Conservation (phyloP, 2,329 filamentous ascomycete species). For the Epicoccum nigrum region DNA sequence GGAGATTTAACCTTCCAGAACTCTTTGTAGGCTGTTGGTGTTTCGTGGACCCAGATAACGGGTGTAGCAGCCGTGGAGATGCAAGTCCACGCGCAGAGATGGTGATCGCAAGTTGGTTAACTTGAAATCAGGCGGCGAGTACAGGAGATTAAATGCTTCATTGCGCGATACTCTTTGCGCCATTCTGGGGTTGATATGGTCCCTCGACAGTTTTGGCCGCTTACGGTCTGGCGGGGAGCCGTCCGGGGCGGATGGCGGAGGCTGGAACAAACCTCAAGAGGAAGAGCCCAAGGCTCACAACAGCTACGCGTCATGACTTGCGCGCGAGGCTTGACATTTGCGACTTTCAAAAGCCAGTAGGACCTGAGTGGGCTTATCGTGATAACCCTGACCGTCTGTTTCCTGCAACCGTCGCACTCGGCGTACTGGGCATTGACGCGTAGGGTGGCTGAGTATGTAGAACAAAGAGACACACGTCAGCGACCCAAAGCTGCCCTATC, state of each 20-base stretch:
- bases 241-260: slow-evolving; percentile 20
- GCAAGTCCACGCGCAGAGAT: not conserved
- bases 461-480: slow-evolving; percentile 18
- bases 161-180: slow-evolving; percentile 9
- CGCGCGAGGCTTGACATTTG: slow-evolving; percentile 20
- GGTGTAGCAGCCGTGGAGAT: slow-evolving; percentile 19
- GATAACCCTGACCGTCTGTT: slow-evolving; percentile 9
- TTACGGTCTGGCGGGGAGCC: slow-evolving; percentile 39
- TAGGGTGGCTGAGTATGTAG: slow-evolving; percentile 23
- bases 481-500: slow-evolving; percentile 16
- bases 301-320: slow-evolving; percentile 39
- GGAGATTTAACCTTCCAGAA: not conserved
- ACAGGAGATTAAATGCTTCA: not conserved
- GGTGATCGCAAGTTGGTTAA: not conserved
- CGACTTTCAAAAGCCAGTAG: slow-evolving; percentile 13
- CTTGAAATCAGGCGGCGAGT: not conserved
- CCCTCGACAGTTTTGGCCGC: slow-evolving; percentile 19
- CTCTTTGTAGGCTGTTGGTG: slow-evolving; percentile 6
- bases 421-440: slow-evolving; percentile 28
- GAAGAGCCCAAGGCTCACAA: slow-evolving; percentile 20
- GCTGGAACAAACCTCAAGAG: slow-evolving; percentile 27
- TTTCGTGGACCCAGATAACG: slow-evolving; percentile 19
- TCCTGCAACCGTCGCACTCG: slow-evolving; percentile 3
- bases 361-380: slow-evolving; percentile 19
- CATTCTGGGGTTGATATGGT: slow-evolving; percentile 1